Base-by-base conservation (phyloP, 1,139 yeast species). In the Ogataea hybrid region DNA sequence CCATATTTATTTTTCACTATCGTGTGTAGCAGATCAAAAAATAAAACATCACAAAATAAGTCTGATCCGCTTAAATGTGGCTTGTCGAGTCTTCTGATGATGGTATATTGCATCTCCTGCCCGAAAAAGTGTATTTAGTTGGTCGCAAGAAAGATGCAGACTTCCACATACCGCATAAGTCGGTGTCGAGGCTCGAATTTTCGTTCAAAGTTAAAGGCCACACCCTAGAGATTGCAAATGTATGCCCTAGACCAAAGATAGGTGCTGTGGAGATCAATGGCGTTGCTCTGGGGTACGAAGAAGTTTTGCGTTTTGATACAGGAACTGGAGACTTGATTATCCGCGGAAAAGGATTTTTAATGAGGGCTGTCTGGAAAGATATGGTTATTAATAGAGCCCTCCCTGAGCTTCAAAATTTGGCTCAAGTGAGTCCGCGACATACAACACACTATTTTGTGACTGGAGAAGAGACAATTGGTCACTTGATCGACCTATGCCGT, bases 91-190 rank as follows among this genome's bases (percentile, higher is more conserved):
- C 41, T 28, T 35, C 46, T 11, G 39, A 35, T 15, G 30, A 25
- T 12, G 18, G 23, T 7, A 20, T 17, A 37, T 30, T 25, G 9
- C 51, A 45, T 18, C 32, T 49, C 9, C n/a, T 38, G 3, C 29
- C 32, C 7, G 39, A 32, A 15, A 41, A 37, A 15, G 20, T 18
- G 10, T 48, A 46, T 21, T 14, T 39, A 8, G 25, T 48, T 16
- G 52, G 52, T 6, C 40, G 52, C 7, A 47, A 44, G 15, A 43
- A 43, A 25, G 48, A 41, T 25, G 43, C 50, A 2, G 39, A 33
- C 10, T 44, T 44, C 30, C 32, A 33, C 17, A 30, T 35, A 15
- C 39, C 39, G 6, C 40, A 42, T 18, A 48, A 46, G 30, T 33
- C 48, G 3, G 41, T 46, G 3, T 48, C 52, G 2, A 30, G 52